Evolutionary conservation across 2,329 filamentous ascomycete species (phyloP).

Genomic region (Aspergillus fischeri): DNA sequence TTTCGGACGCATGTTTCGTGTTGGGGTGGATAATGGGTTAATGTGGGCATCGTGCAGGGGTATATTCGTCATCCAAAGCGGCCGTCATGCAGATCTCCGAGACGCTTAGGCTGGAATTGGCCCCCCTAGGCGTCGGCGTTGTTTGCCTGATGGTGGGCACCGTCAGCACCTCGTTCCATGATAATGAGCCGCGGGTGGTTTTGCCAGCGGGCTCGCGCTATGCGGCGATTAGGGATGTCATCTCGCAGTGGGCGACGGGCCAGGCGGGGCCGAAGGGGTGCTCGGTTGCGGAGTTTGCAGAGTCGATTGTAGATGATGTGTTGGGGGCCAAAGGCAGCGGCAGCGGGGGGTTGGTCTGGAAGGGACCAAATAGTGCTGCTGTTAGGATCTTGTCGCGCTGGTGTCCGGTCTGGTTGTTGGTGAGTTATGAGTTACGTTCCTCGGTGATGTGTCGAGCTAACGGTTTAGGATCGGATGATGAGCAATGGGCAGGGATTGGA

Average conservation of each 20-base stretch:
- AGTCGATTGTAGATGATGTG: slow-evolving; percentile 7
- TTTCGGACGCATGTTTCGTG: slow-evolving; percentile 6
- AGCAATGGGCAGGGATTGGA: slow-evolving; percentile 1
- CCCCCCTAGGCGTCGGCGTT: slow-evolving; percentile 27
- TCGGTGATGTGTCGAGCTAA: neutral
- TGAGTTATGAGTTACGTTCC: slow-evolving; percentile 6
- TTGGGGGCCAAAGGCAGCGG: slow-evolving; percentile 1
- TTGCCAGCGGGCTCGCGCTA: slow-evolving; percentile 5
- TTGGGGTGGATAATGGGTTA: neutral
- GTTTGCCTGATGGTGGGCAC: slow-evolving; percentile 25
- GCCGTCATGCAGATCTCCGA: slow-evolving; percentile 25
- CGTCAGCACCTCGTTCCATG: slow-evolving; percentile 17
- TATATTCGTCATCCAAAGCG: slow-evolving; percentile 32
- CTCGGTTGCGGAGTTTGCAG: slow-evolving; percentile 7
- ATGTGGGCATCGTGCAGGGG: slow-evolving; percentile 2
- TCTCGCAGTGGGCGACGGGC: slow-evolving; percentile 9
- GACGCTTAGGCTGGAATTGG: slow-evolving; percentile 30
- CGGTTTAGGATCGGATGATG: slow-evolving; percentile 1
- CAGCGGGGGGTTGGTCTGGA: slow-evolving; percentile 4
- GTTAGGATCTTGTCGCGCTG: slow-evolving; percentile 4
- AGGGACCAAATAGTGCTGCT: slow-evolving; percentile 3
- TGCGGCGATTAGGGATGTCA: slow-evolving; percentile 5
- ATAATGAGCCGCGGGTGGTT: slow-evolving; percentile 3
- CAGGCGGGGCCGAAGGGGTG: slow-evolving; percentile 6
- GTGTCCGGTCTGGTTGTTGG: slow-evolving; percentile 9